These are phyloP conservation scores for Lindgomyces ingoldianus DNA, from an alignment of 495 filamentous ascomycete species.

Conservation along the genomic window DNA sequence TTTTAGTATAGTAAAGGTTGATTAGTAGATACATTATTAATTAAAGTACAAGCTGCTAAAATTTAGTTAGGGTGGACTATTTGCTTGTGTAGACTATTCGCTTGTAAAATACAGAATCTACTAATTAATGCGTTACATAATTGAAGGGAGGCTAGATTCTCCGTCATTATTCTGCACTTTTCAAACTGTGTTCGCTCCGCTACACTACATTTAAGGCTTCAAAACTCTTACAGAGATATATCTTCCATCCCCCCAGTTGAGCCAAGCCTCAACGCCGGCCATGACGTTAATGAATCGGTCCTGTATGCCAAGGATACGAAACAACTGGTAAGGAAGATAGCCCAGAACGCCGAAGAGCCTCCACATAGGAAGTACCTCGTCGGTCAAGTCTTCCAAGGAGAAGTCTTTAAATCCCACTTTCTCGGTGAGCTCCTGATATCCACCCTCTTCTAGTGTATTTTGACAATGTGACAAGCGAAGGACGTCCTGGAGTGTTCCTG, in stretches of 20 bases:
- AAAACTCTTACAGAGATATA: slow-evolving; percentile 29
- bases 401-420: slow-evolving; percentile 56
- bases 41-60: too few relatives aligned
- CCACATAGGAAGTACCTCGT: slow-evolving; percentile 55
- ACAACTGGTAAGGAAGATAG: slow-evolving; percentile 54
- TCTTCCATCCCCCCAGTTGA: slow-evolving; percentile 25
- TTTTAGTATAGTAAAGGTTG: too few relatives aligned
- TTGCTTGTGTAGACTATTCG: too few relatives aligned
- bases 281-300: slow-evolving; percentile 52
- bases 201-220: slow-evolving; percentile 8
- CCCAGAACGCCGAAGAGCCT: slow-evolving; percentile 55
- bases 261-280: slow-evolving; percentile 49
- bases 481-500: slow-evolving; percentile 20
- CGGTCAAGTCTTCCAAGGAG: slow-evolving; percentile 50
- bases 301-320: slow-evolving; percentile 52
- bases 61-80: too few relatives aligned
- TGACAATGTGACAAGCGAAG: slow-evolving; percentile 34
- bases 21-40: too few relatives aligned
- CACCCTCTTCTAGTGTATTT: slow-evolving; percentile 38
- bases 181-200: not conserved
- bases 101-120: too few relatives aligned
- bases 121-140: too few relatives aligned
- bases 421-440: slow-evolving; percentile 48
- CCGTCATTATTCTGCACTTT: too few relatives aligned
- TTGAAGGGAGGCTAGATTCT: too few relatives aligned